A percentile compares a stretch with the other conserved stretches of the same genome.
Conservation (phyloP, 495 filamentous ascomycete species). For the Hypomontagnella submonticulosa region DNA sequence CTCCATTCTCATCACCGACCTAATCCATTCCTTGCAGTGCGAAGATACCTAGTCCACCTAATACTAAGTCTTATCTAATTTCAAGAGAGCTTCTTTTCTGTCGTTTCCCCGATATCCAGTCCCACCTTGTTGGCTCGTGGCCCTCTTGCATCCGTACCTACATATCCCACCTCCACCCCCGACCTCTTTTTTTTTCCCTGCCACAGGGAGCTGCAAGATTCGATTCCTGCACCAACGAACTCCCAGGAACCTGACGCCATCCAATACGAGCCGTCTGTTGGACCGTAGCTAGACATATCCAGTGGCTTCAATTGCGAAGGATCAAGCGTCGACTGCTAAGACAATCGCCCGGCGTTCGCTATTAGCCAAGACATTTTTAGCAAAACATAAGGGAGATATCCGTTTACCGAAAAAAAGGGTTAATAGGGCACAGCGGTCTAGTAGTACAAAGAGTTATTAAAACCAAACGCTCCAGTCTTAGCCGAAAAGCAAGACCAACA, state of each 20-base stretch:
- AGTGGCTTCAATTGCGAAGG: slow-evolving; percentile 24
- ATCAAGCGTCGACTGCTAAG: slow-evolving; percentile 11
- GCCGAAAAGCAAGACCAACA: slow-evolving; percentile 14
- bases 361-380: slow-evolving; percentile 13
- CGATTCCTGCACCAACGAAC: slow-evolving; percentile 29
- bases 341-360: slow-evolving; percentile 1
- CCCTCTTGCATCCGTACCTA: slow-evolving; percentile 44
- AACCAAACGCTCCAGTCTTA: slow-evolving; percentile 14
- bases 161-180: slow-evolving; percentile 41
- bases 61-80: slow-evolving; percentile 17
- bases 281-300: slow-evolving; percentile 10
- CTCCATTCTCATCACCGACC: slow-evolving; percentile 39
- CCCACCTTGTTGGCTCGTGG: slow-evolving; percentile 36
- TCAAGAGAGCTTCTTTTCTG: slow-evolving; percentile 7
- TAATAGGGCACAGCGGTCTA: slow-evolving; percentile 21
- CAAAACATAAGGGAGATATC: neutral
- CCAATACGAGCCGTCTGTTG: slow-evolving; percentile 12
- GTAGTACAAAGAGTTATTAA: slow-evolving; percentile 24
- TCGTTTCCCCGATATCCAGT: slow-evolving; percentile 30
- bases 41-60: slow-evolving; percentile 12
- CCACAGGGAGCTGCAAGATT: slow-evolving; percentile 34
- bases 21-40: slow-evolving; percentile 43
- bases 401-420: slow-evolving; percentile 4
- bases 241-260: slow-evolving; percentile 25
- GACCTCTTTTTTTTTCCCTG: slow-evolving; percentile 32